Evolutionary conservation across 805 yeast species (phyloP).

Genomic region (Saccharomycodes ludwigii): DNA sequence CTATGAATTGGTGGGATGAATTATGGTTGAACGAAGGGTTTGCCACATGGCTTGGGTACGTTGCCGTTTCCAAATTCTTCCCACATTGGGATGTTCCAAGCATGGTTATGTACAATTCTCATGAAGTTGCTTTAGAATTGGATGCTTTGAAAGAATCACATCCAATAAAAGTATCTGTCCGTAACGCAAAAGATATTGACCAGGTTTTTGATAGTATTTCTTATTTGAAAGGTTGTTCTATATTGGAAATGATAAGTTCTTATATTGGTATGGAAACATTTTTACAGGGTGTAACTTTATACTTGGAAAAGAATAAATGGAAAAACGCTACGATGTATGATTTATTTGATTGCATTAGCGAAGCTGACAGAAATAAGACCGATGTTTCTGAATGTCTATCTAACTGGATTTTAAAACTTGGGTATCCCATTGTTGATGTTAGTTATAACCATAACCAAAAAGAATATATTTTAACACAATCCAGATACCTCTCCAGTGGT

Average conservation of each 20-base stretch:
- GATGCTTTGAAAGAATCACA: constrained; percentile 78
- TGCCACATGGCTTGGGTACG: constrained; percentile 89
- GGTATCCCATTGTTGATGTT: constrained; percentile 67
- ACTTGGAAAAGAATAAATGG: constrained; percentile 63
- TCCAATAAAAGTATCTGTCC: constrained; percentile 76
- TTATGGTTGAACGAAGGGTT: constrained; percentile 83
- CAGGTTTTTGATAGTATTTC: constrained; percentile 81
- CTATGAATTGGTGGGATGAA: constrained; percentile 91
- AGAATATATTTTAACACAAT: constrained; percentile 23
- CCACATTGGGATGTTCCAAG: constrained; percentile 88
- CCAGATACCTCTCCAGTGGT: constrained; percentile 4
- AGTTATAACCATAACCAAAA: constrained; percentile 38
- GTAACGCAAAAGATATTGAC: constrained; percentile 65
- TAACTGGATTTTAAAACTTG: constrained; percentile 69
- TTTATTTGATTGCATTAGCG: constrained; percentile 62
- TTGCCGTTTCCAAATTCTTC: constrained; percentile 58
- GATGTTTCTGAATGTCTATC: constrained; percentile 66
- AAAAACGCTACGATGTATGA: constrained; percentile 69
- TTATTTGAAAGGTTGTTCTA: constrained; percentile 69
- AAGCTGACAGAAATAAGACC: constrained; percentile 60
- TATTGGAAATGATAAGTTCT: constrained; percentile 65
- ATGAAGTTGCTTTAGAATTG: constrained; percentile 61
- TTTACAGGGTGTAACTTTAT: constrained; percentile 67
- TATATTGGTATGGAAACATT: constrained; percentile 72
- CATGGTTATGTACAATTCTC: constrained; percentile 65